These are phyloP conservation scores for Populus simonii DNA, from an alignment of 345 rosid species.

Conservation along the genomic window DNA sequence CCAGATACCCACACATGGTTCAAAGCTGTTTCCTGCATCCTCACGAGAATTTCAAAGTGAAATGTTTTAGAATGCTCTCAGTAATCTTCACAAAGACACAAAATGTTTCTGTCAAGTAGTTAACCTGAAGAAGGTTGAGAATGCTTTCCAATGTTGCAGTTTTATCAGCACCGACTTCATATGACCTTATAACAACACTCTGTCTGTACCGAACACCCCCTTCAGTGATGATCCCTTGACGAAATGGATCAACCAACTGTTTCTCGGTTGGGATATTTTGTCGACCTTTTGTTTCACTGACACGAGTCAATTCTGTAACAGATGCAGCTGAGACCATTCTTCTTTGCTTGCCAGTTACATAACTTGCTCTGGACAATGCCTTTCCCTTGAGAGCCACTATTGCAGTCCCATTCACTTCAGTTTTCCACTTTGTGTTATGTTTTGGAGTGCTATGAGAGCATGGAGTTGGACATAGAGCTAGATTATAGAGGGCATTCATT, in stretches of 20 bases:
- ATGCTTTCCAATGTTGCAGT: constrained; percentile 60
- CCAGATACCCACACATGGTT: constrained; percentile 84
- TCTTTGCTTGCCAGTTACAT: background rate
- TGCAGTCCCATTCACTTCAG: background rate
- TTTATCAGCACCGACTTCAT: constrained; percentile 64
- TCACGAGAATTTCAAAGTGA: background rate
- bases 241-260: constrained; percentile 50
- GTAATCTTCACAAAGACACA: too few relatives aligned
- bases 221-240: constrained; percentile 54
- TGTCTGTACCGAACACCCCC: constrained; percentile 53
- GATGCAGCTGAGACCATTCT: constrained; percentile 11
- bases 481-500: too few relatives aligned
- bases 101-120: too few relatives aligned
- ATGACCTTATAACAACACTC: constrained; percentile 55
- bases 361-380: background rate
- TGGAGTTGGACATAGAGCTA: too few relatives aligned
- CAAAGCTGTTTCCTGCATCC: constrained; percentile 56
- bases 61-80: too few relatives aligned
- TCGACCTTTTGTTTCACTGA: constrained; percentile 29
- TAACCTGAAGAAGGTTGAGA: constrained; percentile 62
- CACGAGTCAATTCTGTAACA: constrained; percentile 19
- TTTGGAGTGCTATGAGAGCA: background rate
- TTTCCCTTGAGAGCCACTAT: background rate
- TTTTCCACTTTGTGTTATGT: too few relatives aligned
- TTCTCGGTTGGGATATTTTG: constrained; percentile 58